Evolutionary conservation across 345 rosid genomes (phyloP).

Genomic region (Hevea brasiliensis): DNA sequence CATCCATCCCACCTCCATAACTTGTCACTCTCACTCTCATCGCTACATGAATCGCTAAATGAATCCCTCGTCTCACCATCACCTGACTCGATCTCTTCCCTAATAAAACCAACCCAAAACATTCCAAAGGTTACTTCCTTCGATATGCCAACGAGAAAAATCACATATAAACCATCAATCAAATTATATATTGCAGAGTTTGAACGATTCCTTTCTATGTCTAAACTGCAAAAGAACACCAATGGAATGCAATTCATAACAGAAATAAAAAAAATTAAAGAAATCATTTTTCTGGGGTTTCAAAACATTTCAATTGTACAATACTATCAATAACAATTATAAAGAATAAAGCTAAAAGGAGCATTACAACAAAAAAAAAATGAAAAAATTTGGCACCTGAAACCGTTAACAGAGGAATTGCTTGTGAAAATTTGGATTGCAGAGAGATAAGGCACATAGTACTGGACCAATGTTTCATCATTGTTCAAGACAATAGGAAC

Average conservation of each 20-base stretch:
- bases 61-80: slow-evolving; percentile 80
- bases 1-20: slow-evolving; percentile 72
- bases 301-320: background rate
- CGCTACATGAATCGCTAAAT: slow-evolving; percentile 79
- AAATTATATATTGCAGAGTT: background rate
- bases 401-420: slow-evolving; percentile 59
- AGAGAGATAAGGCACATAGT: slow-evolving; percentile 95
- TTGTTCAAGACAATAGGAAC: slow-evolving; percentile 67
- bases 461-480: slow-evolving; percentile 86
- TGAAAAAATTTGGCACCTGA: slow-evolving; percentile 45
- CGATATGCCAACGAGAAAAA: background rate
- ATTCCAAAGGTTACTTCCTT: background rate
- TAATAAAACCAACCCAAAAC: slow-evolving; percentile 22
- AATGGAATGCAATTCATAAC: background rate
- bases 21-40: slow-evolving; percentile 90
- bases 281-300: background rate
- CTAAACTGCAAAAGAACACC: background rate
- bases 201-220: background rate
- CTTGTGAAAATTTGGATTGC: slow-evolving; percentile 93
- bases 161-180: background rate
- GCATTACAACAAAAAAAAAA: background rate
- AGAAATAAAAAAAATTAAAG: background rate
- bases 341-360: background rate
- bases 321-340: background rate
- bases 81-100: slow-evolving; percentile 79